Evolutionary conservation across 2,329 filamentous ascomycete species (phyloP).

Genomic region (Colletotrichum somersetense): DNA sequence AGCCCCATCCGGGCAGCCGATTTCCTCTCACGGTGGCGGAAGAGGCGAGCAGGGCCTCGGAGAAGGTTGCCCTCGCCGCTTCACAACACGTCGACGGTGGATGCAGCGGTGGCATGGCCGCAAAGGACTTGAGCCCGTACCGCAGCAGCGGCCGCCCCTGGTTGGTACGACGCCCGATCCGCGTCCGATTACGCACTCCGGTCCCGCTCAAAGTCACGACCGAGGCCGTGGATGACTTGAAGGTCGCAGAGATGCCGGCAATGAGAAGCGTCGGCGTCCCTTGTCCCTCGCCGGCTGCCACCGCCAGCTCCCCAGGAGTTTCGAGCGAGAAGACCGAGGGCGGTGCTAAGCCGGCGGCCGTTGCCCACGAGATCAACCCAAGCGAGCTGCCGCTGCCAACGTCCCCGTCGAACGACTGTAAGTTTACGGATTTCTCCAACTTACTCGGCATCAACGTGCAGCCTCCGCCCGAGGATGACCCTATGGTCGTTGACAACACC

Average conservation of each 20-base stretch:
- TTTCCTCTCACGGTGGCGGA: slow-evolving; percentile 49
- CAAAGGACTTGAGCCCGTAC: slow-evolving; percentile 56
- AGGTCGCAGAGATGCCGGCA: slow-evolving; percentile 42
- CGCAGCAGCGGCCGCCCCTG: slow-evolving; percentile 43
- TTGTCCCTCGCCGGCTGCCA: slow-evolving; percentile 1
- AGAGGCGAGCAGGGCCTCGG: slow-evolving; percentile 45
- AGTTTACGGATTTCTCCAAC: slow-evolving; percentile 54
- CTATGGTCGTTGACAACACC: slow-evolving; percentile 47
- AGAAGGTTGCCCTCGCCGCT: slow-evolving; percentile 33
- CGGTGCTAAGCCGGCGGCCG: background rate
- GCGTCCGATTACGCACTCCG: slow-evolving; percentile 47
- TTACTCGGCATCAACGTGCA: slow-evolving; percentile 52
- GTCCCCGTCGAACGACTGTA: slow-evolving; percentile 20
- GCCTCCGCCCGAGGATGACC: slow-evolving; percentile 46
- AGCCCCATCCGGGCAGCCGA: slow-evolving; percentile 61
- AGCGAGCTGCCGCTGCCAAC: slow-evolving; percentile 17
- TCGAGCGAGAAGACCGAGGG: background rate
- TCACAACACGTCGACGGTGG: slow-evolving; percentile 33
- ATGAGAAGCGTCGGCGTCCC: slow-evolving; percentile 28
- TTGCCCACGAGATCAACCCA: background rate
- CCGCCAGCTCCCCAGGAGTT: background rate
- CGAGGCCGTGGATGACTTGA: slow-evolving; percentile 37
- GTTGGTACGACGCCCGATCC: slow-evolving; percentile 43
- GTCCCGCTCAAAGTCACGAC: slow-evolving; percentile 50
- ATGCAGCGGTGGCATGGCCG: slow-evolving; percentile 61